These are phyloP conservation scores for Amanita jacksonii DNA, from an alignment of 768 basidiomycete genomes.

Conservation along the genomic window DNA sequence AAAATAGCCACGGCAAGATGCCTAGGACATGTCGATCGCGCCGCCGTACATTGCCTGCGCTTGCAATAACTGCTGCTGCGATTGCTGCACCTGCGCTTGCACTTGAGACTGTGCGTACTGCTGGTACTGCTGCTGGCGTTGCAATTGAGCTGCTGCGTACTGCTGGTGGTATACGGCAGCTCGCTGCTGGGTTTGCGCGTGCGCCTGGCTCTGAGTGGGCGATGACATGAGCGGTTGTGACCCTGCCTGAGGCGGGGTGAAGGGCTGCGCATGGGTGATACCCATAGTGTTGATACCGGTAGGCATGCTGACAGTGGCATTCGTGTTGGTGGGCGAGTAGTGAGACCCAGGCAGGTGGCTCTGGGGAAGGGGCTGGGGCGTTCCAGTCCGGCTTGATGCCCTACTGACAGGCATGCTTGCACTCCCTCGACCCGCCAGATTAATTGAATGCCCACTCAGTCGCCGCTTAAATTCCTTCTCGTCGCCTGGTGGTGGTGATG, in stretches of 20 bases:
- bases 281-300: not conserved
- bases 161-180: conserved; percentile 17
- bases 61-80: conserved; percentile 8
- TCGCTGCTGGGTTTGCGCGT: conserved; percentile 22
- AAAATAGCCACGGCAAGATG: not conserved
- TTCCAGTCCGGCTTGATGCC: conserved; percentile 27
- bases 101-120: conserved; percentile 25
- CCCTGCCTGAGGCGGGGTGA: conserved; percentile 7
- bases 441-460: not conserved
- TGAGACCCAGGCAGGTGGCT: conserved; percentile 3
- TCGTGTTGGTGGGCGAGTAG: conserved; percentile 1
- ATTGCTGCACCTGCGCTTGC: conserved; percentile 16
- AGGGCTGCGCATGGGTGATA: conserved; percentile 9
- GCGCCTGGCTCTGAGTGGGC: conserved; percentile 24
- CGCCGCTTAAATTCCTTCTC: conserved; percentile 5
- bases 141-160: conserved; percentile 4
- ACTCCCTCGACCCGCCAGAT: conserved; percentile 16
- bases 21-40: conserved; percentile 1
- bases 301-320: conserved; percentile 2
- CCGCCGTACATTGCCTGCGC: conserved; percentile 2
- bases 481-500: conserved; percentile 9
- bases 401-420: conserved; percentile 27
- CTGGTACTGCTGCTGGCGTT: conserved; percentile 17
- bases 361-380: conserved; percentile 20
- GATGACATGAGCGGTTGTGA: conserved; percentile 7